Conservation (phyloP, 1,139 yeast genomes). For the Protomyces inouyei region DNA sequence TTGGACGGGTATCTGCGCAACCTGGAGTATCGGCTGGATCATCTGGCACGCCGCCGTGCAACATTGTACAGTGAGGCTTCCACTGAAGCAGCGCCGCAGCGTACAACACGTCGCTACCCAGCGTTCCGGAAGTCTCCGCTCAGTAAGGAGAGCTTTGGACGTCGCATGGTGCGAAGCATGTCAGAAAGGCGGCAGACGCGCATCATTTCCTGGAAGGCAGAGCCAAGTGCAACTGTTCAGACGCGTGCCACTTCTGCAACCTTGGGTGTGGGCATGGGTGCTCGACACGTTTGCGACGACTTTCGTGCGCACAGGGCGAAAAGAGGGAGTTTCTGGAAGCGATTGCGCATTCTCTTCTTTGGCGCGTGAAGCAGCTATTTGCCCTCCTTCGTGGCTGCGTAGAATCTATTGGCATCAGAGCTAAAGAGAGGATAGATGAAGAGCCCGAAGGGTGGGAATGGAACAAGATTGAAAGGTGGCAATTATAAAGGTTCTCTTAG, state of each 20-base stretch:
- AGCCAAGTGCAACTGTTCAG: not conserved
- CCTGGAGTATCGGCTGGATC: not conserved
- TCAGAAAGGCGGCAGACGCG: not conserved
- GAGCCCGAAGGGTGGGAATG: too few relatives aligned
- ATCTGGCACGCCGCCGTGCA: not conserved
- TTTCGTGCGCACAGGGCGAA: not conserved
- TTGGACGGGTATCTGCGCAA: not conserved
- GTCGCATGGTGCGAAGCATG: not conserved
- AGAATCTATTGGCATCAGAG: too few relatives aligned
- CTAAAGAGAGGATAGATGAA: too few relatives aligned
- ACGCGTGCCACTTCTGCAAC: not conserved
- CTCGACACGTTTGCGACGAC: not conserved
- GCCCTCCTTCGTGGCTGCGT: too few relatives aligned
- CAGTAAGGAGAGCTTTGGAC: not conserved
- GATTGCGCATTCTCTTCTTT: not conserved
- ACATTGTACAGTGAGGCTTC: not conserved
- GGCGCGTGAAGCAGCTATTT: not conserved
- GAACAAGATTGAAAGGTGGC: too few relatives aligned
- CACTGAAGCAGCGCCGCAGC: not conserved
- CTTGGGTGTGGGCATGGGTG: not conserved
- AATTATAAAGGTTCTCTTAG: too few relatives aligned
- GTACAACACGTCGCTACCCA: not conserved
- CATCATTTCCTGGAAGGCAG: not conserved
- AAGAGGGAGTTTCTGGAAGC: not conserved
- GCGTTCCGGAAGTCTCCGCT: not conserved